Evolutionary conservation across 345 rosid species (phyloP).

Genomic region (Cochlearia excelsa): DNA sequence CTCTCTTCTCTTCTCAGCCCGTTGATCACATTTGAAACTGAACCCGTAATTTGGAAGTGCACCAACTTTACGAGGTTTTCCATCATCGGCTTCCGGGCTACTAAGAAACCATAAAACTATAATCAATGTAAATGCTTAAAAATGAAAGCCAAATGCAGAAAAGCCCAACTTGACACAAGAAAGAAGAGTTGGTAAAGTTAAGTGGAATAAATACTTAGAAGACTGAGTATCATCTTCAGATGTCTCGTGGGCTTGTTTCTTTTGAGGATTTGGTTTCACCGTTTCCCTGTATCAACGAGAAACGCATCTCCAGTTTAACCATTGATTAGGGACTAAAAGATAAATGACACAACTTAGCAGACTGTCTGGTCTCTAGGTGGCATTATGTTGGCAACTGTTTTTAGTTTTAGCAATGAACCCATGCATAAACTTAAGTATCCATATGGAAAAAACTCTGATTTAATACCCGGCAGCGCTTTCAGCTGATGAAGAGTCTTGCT

Average conservation of each 20-base stretch:
- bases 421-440: neutral
- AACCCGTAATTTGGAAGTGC: conserved; percentile 94
- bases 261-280: conserved; percentile 52
- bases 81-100: conserved; percentile 66
- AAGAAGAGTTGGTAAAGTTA: conserved; percentile 22
- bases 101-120: conserved; percentile 43
- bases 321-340: conserved; percentile 6
- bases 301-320: conserved; percentile 3
- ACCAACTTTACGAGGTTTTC: conserved; percentile 60
- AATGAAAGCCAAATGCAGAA: conserved; percentile 15
- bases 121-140: conserved; percentile 17
- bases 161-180: conserved; percentile 20
- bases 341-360: conserved; percentile 6
- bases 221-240: conserved; percentile 64
- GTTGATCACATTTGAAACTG: conserved; percentile 92
- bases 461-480: conserved; percentile 55
- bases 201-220: conserved; percentile 59
- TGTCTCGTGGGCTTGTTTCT: conserved; percentile 48
- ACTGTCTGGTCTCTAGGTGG: neutral
- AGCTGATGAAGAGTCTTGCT: conserved; percentile 44
- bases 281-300: conserved; percentile 54
- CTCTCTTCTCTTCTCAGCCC: conserved; percentile 99
- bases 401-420: conserved; percentile 2
- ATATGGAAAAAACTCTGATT: conserved; percentile 16
- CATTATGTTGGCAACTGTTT: conserved; percentile 9